Conservation (phyloP, 495 filamentous ascomycete genomes). For the Lasiosphaeria hispida region DNA sequence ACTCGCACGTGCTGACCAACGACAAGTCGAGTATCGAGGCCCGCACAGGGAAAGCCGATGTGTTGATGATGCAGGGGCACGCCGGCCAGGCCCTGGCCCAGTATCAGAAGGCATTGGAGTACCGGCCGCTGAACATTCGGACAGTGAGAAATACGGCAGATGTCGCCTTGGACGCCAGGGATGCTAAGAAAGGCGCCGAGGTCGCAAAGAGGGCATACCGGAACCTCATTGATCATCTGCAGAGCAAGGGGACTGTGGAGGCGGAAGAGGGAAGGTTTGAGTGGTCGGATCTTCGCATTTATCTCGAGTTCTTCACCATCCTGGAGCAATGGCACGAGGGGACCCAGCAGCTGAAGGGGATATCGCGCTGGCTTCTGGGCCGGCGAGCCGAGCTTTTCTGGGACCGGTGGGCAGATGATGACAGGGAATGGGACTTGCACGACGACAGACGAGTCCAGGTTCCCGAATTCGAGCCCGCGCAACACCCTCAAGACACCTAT, state of each 20-base stretch:
- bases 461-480: conserved; percentile 50
- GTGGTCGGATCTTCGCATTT: conserved; percentile 84
- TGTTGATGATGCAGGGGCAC: conserved; percentile 45
- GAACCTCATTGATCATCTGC: conserved; percentile 54
- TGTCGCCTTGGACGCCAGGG: conserved; percentile 57
- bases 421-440: conserved; percentile 86
- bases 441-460: conserved; percentile 64
- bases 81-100: conserved; percentile 56
- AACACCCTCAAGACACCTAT: conserved; percentile 60
- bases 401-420: conserved; percentile 73
- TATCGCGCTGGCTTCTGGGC: conserved; percentile 80
- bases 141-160: conserved; percentile 64
- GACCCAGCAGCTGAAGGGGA: conserved; percentile 61
- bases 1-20: conserved; percentile 63
- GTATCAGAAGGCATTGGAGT: conserved; percentile 61
- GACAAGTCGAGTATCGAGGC: conserved; percentile 55
- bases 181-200: conserved; percentile 41
- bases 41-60: conserved; percentile 32
- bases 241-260: conserved; percentile 38
- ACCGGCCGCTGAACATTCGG: conserved; percentile 56
- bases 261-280: conserved; percentile 55
- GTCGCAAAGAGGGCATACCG: conserved; percentile 61
- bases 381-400: conserved; percentile 72
- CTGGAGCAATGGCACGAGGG: conserved; percentile 60
- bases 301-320: conserved; percentile 72